Percentiles rank a stretch among this genome's conserved stretches.
Conservation (phyloP, 129 eudicot genomes). For the Artemisia tridentata region DNA sequence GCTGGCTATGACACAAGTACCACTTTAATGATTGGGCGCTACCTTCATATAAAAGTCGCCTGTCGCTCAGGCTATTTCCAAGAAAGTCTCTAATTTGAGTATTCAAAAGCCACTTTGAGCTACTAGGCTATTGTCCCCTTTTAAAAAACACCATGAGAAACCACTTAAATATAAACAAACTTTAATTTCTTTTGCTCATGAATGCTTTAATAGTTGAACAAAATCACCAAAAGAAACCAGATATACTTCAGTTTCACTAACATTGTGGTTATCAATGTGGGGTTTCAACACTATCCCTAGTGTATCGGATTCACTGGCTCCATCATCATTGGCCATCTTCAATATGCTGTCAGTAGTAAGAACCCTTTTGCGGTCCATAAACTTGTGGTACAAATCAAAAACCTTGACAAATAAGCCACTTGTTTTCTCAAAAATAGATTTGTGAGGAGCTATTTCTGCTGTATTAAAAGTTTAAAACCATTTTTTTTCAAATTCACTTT, state of each 20-base stretch:
- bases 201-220: not conserved
- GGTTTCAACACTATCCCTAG: conserved; percentile 54
- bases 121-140: too few relatives aligned
- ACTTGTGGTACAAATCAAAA: conserved; percentile 1
- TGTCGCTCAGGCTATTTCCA: too few relatives aligned
- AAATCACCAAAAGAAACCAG: conserved; percentile 10
- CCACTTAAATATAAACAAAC: too few relatives aligned
- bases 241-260: conserved; percentile 23
- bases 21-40: too few relatives aligned
- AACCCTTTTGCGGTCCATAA: not conserved
- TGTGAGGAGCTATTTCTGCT: not conserved
- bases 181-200: too few relatives aligned
- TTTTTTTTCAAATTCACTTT: not conserved
- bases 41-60: too few relatives aligned
- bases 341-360: too few relatives aligned
- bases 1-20: too few relatives aligned
- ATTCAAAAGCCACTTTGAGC: too few relatives aligned
- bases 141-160: too few relatives aligned
- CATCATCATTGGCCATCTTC: not conserved
- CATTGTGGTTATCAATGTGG: conserved; percentile 11
- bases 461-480: not conserved
- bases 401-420: not conserved
- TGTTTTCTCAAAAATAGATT: not conserved
- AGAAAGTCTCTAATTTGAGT: too few relatives aligned
- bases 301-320: conserved; percentile 50